A percentile compares a stretch with the other conserved stretches of the same genome.
Evolutionary conservation across 192 early-diverging fungal species (phyloP).

Genomic region (Gonapodya sp.): DNA sequence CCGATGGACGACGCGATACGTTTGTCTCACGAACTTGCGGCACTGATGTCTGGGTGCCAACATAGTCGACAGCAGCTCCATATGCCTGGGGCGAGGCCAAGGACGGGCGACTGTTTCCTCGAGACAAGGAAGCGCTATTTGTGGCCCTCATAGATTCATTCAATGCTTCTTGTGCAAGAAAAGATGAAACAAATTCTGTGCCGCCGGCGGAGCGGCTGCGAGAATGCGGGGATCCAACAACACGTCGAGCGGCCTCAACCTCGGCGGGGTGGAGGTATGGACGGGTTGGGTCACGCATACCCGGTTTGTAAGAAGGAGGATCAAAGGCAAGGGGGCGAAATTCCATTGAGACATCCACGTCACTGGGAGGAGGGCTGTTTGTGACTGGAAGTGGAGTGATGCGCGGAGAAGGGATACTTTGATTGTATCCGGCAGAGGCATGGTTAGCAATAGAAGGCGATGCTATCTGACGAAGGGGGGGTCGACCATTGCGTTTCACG

Average conservation of each 20-base stretch:
- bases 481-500: neutral
- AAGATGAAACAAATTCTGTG: too few relatives aligned
- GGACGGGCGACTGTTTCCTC: too few relatives aligned
- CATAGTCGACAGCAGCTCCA: too few relatives aligned
- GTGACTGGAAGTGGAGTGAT: neutral
- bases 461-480: neutral
- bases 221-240: neutral
- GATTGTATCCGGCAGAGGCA: neutral
- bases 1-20: neutral
- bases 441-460: neutral
- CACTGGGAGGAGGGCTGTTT: neutral
- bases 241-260: neutral
- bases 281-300: neutral
- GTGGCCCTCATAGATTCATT: too few relatives aligned
- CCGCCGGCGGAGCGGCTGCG: neutral
- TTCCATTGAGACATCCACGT: neutral
- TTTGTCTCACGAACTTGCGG: too few relatives aligned
- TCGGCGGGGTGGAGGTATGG: neutral
- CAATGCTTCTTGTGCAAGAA: too few relatives aligned
- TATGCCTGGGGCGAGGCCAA: too few relatives aligned
- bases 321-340: neutral
- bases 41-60: too few relatives aligned
- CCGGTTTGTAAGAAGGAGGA: neutral
- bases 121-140: too few relatives aligned
- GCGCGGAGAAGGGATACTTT: neutral